phyloP scores from a whole-genome alignment of 176 grass and related monocot species.

The Puya raimondii region DNA sequence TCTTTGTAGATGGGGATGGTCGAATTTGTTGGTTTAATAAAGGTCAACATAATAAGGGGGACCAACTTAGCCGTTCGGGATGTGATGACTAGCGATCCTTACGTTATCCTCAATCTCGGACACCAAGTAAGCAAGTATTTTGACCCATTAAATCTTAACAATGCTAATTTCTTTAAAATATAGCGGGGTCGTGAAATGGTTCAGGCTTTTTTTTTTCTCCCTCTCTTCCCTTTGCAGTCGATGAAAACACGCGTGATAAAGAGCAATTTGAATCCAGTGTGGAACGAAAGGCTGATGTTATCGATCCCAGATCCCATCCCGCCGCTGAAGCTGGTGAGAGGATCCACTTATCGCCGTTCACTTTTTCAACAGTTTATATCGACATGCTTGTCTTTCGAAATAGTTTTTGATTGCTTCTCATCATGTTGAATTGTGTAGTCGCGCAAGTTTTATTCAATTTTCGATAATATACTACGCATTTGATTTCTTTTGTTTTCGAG shows the following conservation, averaged over 20 bases:
- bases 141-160: neutral
- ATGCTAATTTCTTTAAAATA: neutral
- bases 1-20: constrained; percentile 74
- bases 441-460: too few species aligned
- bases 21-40: constrained; percentile 90
- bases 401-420: too few species aligned
- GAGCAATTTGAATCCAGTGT: constrained; percentile 79
- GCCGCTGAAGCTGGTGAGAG: constrained; percentile 56
- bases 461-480: too few species aligned
- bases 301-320: constrained; percentile 76
- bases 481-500: too few species aligned
- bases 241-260: constrained; percentile 94
- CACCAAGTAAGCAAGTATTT: constrained; percentile 48
- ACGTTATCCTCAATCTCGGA: constrained; percentile 83
- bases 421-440: too few species aligned
- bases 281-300: constrained; percentile 85
- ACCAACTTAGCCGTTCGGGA: constrained; percentile 85
- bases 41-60: constrained; percentile 66
- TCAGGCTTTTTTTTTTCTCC: neutral
- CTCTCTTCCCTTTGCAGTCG: constrained; percentile 41
- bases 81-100: constrained; percentile 88
- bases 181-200: neutral
- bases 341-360: too few species aligned
- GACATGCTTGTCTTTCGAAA: too few species aligned
- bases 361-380: too few species aligned